phyloP scores from a whole-genome alignment of 2,329 filamentous ascomycete genomes.

The Aspergillus arachidicola region DNA sequence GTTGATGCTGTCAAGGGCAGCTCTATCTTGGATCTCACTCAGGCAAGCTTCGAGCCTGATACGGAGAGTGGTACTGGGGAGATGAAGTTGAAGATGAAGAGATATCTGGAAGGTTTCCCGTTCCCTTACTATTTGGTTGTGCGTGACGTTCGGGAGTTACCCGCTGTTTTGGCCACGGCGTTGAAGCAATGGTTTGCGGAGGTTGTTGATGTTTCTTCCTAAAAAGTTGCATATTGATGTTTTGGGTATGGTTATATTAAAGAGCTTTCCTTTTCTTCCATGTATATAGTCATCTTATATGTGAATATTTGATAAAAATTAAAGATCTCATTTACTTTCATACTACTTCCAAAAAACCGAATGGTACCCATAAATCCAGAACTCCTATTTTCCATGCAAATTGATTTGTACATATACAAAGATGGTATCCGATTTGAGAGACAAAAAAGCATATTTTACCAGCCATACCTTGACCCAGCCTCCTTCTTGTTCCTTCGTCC shows the following conservation, averaged over 20 bases:
- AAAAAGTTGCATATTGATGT: constrained; percentile 14
- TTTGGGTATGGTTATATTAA: constrained; percentile 9
- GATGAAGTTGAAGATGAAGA: constrained; percentile 74
- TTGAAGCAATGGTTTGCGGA: constrained; percentile 94
- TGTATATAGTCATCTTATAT: constrained; percentile 8
- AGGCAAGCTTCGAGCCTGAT: constrained; percentile 78
- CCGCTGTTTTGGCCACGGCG: constrained; percentile 81
- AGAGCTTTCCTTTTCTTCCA: background rate
- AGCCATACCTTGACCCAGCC: constrained; percentile 81
- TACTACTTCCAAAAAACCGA: background rate
- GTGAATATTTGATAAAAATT: constrained; percentile 4
- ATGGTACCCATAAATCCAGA: background rate
- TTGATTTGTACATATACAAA: constrained; percentile 6
- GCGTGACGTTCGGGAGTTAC: constrained; percentile 86
- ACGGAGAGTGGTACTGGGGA: constrained; percentile 59
- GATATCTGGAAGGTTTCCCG: constrained; percentile 93
- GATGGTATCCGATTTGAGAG: constrained; percentile 17
- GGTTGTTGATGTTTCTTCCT: constrained; percentile 55
- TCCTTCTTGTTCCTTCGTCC: constrained; percentile 79
- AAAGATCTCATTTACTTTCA: background rate
- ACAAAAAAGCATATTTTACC: constrained; percentile 49
- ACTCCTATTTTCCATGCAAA: constrained; percentile 1
- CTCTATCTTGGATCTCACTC: constrained; percentile 80
- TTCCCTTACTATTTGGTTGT: constrained; percentile 98
- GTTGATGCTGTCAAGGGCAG: constrained; percentile 68